phyloP scores from a whole-genome alignment of 2,329 filamentous ascomycete species.

The Penicillium sp. region DNA sequence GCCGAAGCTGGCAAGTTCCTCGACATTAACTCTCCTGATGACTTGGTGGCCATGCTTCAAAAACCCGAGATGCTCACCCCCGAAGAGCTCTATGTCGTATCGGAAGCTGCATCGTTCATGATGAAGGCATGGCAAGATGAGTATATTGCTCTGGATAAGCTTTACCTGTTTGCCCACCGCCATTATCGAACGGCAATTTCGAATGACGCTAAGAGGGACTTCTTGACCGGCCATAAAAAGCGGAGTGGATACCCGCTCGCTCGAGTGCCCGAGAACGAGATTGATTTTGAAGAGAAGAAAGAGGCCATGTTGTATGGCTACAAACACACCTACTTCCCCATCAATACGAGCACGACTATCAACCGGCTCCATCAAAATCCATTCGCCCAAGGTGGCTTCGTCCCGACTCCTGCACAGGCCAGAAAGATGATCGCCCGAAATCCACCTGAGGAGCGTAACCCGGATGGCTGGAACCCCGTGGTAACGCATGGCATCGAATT shows the following conservation, averaged over 20 bases:
- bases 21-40: slow-evolving; percentile 40
- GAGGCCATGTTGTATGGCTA: slow-evolving; percentile 66
- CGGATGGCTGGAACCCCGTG: slow-evolving; percentile 47
- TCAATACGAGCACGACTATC: slow-evolving; percentile 42
- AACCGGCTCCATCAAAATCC: slow-evolving; percentile 54
- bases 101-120: slow-evolving; percentile 57
- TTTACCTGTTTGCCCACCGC: slow-evolving; percentile 54
- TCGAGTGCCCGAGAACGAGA: slow-evolving; percentile 18
- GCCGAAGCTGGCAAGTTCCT: slow-evolving; percentile 42
- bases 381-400: slow-evolving; percentile 57
- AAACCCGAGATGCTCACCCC: slow-evolving; percentile 49
- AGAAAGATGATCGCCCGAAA: slow-evolving; percentile 45
- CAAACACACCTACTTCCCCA: slow-evolving; percentile 56
- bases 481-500: slow-evolving; percentile 42
- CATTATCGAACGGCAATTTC: slow-evolving; percentile 41
- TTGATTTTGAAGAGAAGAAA: slow-evolving; percentile 62
- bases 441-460: slow-evolving; percentile 42
- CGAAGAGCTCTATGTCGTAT: slow-evolving; percentile 60
- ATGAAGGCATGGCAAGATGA: slow-evolving; percentile 63
- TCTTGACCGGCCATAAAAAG: slow-evolving; percentile 23
- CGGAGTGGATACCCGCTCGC: slow-evolving; percentile 23
- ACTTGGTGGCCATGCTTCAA: slow-evolving; percentile 40
- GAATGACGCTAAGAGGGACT: slow-evolving; percentile 43
- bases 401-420: slow-evolving; percentile 47
- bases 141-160: slow-evolving; percentile 55